Conservation (phyloP, 2,329 filamentous ascomycete genomes). For the Gaeumannomyces sp. region DNA sequence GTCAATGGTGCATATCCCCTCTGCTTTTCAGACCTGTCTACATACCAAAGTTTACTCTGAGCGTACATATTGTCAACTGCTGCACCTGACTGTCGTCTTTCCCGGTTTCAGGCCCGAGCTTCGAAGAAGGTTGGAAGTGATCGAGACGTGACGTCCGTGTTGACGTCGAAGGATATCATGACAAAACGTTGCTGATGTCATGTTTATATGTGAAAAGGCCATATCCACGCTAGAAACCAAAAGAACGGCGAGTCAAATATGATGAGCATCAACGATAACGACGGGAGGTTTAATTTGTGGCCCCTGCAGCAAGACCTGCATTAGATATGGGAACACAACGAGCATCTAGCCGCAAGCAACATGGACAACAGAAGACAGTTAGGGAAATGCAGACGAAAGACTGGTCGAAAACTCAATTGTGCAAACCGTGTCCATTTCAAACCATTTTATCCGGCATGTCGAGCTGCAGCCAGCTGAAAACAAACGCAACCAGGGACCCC, state of each 20-base stretch:
- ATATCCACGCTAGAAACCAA: not conserved
- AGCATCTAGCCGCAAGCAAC: no score
- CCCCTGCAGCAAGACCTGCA: not conserved
- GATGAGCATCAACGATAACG: no score
- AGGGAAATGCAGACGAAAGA: no score
- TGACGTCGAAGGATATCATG: not conserved
- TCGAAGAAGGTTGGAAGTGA: not conserved
- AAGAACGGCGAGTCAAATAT: no score
- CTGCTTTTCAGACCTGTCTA: no score
- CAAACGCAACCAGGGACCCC: not conserved
- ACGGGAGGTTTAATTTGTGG: not conserved
- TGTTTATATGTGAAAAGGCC: not conserved
- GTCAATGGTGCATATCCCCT: not conserved
- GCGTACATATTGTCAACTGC: no score
- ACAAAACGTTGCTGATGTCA: not conserved
- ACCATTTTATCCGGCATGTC: not conserved
- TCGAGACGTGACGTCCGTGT: not conserved
- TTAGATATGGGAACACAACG: not conserved
- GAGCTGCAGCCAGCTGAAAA: not conserved
- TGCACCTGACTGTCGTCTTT: no score
- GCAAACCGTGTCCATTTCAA: not conserved
- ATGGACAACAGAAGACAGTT: no score
- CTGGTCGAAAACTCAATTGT: no score
- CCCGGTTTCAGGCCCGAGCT: no score
- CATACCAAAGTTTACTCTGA: no score